Evolutionary conservation across 257 asterid genomes (phyloP), one percentile per base, ranked within the genome.

Genomic region (Handroanthus guayacan): DNA sequence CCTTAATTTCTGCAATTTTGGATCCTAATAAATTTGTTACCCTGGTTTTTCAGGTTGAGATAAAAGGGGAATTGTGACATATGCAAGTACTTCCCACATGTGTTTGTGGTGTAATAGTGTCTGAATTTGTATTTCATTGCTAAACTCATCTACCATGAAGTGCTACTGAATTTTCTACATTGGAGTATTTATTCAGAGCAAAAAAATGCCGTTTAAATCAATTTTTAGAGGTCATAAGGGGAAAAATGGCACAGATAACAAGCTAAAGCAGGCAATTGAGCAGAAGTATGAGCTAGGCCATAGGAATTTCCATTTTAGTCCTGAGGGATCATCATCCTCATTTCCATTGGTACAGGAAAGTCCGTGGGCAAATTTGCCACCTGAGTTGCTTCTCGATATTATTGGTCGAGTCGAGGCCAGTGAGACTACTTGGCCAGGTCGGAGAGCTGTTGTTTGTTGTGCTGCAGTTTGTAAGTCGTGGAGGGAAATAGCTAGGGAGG

Each of bases 391-490:
- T 80, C 82, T 87, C 12, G 92, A 88, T 76, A 84, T 91, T 62
- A 83, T 89, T 65, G 77, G 75, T 31, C 75, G 89, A 76, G 76
- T 91, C 41, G 96, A 85, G 48, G 89, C 83, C 39, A 55, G 55
- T 9, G 90, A 85, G 81, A 80, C 72, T 18, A 51, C 79, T 6
- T 91, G 96, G 97, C 96, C 96, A 13, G 83, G 79, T 25, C 75
- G 92, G 37, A 87, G 87, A 69, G 84, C 80, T 13, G 89, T 88
- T 54, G 91, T 91, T 34, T 63, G 68, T 13, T 89, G 94, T 80
- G 96, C 91, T 62, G 77, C 89, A 0, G 90, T 89, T 79, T 89
- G 97, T 85, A 80, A 79, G 78, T 84, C 91, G 0, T 91, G 97
- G 97, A 87, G 97, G 77, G 89, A 82, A 43, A 78, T 79, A 78